Base-by-base conservation (phyloP, 2,329 filamentous ascomycete genomes). In the Colletotrichum abscissum region DNA sequence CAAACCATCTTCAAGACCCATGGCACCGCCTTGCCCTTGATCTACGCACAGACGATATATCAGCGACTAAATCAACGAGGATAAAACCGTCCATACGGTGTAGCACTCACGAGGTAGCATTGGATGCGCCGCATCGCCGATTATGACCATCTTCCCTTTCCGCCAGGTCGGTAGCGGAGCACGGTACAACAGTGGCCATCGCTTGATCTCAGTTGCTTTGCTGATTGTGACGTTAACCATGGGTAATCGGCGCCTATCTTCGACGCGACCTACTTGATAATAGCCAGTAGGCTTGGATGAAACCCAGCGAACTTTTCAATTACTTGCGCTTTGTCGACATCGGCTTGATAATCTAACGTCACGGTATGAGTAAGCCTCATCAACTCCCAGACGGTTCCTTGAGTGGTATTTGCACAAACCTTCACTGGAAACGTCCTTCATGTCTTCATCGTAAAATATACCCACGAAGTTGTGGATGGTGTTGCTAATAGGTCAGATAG, bases 51-150 rank as follows among this genome's bases (percentile, higher is more conserved):
- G 24, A 8, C 3, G 16, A 46, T 30, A 9, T 14, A 12, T 22
- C 26, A n/a, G 12, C 26, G 22, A 49, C 8, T 9, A 22, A 9
- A 22, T 49, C 16, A 38, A 16, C 38, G 38, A 22, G 11, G 16
- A 5, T 22, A 26, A 28, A 24, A 16, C n/a, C 11, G 12, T 16
- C 16, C 2, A 12, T 42, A 19, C 16, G 6, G 4, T 26, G 26
- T 14, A 46, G 3, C 5, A 77, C 79, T 58, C 68, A 82, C 81
- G 81, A 3, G 82, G 82, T 4, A 84, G 77, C 78, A 83, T 83
- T 0, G 82, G 82, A 73, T 84, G 82, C 0, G 82, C 82, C 0
- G 83, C 80, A 57, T 84, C 83, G 2, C 83, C 83, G 7, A 78
- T 78, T 7, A 84, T 76, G 2, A 78, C 76, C 67, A 84, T 63